Evolutionary conservation across 371 early-diverging fungal genomes (phyloP).

Genomic region (Mucor irregularis): DNA sequence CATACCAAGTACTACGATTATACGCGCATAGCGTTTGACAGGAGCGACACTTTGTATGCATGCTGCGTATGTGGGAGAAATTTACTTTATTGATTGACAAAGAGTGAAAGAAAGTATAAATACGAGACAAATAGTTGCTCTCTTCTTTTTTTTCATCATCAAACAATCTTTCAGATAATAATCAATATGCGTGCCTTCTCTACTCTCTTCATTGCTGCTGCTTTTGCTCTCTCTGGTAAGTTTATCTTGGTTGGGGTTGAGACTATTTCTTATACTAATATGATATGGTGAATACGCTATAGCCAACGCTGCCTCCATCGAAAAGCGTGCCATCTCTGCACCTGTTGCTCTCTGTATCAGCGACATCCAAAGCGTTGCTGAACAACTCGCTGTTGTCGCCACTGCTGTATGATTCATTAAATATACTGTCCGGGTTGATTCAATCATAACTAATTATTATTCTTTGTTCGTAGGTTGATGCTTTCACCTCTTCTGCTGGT

Average conservation of each 20-base stretch:
- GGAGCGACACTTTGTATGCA: too few species aligned
- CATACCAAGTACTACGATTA: too few species aligned
- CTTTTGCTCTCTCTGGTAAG: slow-evolving; percentile 21
- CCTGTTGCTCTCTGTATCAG: slow-evolving; percentile 14
- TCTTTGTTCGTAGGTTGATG: slow-evolving; percentile 8
- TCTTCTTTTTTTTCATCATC: background rate
- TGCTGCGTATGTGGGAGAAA: too few species aligned
- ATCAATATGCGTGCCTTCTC: slow-evolving; percentile 18
- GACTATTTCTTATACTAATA: background rate
- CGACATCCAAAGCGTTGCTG: slow-evolving; percentile 10
- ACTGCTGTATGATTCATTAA: slow-evolving; percentile 6
- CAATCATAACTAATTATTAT: background rate
- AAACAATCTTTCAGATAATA: background rate
- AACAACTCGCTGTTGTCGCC: slow-evolving; percentile 7
- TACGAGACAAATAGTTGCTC: too few species aligned
- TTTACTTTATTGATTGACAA: too few species aligned
- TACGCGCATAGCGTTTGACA: too few species aligned
- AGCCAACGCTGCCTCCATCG: slow-evolving; percentile 24
- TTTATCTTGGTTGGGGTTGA: background rate
- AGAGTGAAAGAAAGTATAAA: too few species aligned
- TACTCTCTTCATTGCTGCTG: slow-evolving; percentile 14
- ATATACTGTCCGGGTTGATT: too few species aligned
- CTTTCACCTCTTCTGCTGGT: slow-evolving; percentile 11
- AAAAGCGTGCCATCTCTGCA: slow-evolving; percentile 16
- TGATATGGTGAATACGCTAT: too few species aligned